Evolutionary conservation across 2,329 filamentous ascomycete genomes (phyloP).

Genomic region (Aspergillus sp.): DNA sequence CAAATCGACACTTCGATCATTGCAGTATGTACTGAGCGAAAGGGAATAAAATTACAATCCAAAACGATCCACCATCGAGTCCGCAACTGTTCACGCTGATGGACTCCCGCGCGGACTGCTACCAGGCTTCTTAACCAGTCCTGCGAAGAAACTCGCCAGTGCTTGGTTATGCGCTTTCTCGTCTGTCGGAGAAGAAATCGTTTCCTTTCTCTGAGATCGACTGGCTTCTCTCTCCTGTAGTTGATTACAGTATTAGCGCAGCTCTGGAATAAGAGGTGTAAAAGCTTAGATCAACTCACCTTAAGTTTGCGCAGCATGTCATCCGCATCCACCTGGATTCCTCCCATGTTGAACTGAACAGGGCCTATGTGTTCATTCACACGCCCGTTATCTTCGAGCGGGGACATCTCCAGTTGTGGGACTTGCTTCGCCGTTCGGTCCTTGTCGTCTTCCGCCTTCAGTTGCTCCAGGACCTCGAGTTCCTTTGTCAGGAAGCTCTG

Average conservation of each 20-base stretch:
- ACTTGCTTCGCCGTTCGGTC: constrained; percentile 33
- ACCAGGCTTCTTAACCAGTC: constrained; percentile 53
- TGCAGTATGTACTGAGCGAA: constrained; percentile 53
- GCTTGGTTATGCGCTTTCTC: constrained; percentile 58
- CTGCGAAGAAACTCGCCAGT: constrained; percentile 59
- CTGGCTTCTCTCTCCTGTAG: constrained; percentile 44
- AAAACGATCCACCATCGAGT: not conserved
- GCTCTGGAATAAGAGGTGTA: not conserved
- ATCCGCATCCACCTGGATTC: constrained; percentile 92
- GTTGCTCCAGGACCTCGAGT: constrained; percentile 68
- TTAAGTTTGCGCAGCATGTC: constrained; percentile 86
- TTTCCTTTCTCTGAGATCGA: constrained; percentile 36
- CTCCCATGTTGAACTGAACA: constrained; percentile 97
- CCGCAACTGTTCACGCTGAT: constrained; percentile 20
- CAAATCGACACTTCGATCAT: constrained; percentile 59
- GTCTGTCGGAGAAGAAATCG: constrained; percentile 31
- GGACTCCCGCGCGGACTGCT: constrained; percentile 38
- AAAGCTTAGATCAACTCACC: constrained; percentile 48
- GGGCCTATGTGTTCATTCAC: constrained; percentile 83
- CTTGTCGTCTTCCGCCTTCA: constrained; percentile 55
- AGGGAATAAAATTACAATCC: constrained; percentile 23
- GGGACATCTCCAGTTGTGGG: constrained; percentile 35
- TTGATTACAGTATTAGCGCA: constrained; percentile 13
- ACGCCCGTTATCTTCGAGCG: constrained; percentile 38
- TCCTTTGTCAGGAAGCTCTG: constrained; percentile 77